Percentiles rank a stretch among this genome's conserved stretches.
phyloP scores from a whole-genome alignment of 2,329 filamentous ascomycete species.

The Emydomyces testavorans region DNA sequence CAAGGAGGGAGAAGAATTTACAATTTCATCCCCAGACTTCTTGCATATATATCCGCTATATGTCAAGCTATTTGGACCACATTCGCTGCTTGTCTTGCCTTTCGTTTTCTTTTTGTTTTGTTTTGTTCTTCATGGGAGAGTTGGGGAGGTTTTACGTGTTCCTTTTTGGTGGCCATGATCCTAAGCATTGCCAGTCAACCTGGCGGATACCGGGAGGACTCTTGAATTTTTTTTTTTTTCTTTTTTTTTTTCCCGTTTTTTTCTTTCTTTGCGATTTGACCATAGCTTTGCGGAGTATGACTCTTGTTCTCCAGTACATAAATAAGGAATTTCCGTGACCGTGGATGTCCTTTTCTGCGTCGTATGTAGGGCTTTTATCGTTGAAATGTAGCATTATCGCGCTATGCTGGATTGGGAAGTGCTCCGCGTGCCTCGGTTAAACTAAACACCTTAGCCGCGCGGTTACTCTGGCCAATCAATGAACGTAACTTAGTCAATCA shows the following conservation, averaged over 20 bases:
- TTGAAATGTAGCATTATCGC: no score
- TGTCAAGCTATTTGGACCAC: no score
- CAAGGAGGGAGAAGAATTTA: no score
- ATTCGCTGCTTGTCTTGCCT: no score
- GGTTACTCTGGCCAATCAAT: neutral
- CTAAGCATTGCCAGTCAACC: neutral
- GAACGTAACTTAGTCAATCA: no score
- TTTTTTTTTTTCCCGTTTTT: neutral
- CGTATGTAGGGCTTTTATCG: neutral
- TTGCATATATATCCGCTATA: no score
- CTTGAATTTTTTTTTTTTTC: no score
- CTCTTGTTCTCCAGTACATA: neutral
- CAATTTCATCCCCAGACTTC: no score
- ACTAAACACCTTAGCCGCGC: neutral
- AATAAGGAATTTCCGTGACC: neutral
- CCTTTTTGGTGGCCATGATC: neutral
- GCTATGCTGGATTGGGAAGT: neutral
- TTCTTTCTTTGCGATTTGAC: neutral
- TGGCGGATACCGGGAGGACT: neutral
- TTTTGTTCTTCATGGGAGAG: neutral
- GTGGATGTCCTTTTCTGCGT: neutral
- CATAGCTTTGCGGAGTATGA: neutral
- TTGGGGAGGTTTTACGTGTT: neutral
- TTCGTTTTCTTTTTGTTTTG: neutral
- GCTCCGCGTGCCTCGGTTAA: no score